A percentile compares a stretch with the other conserved stretches of the same genome.
Conservation (phyloP, 768 basidiomycete genomes). For the Boletus speciosus region DNA sequence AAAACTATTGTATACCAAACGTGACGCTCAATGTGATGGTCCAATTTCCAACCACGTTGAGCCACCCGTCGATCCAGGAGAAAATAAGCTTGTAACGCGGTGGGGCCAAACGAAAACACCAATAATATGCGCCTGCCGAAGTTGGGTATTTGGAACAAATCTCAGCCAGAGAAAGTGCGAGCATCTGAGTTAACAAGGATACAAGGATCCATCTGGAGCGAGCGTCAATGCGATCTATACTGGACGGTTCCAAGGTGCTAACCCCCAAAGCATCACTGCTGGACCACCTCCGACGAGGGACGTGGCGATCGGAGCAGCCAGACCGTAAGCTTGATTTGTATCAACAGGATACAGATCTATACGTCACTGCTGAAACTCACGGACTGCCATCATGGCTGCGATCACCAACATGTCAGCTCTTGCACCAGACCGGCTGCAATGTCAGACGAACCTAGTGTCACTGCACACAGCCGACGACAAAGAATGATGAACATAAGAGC, state of each 20-base stretch:
- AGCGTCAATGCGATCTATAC: not conserved
- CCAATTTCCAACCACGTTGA: slow-evolving; percentile 67
- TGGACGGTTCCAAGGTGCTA: not conserved
- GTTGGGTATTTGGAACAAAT: slow-evolving; percentile 61
- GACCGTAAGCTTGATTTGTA: slow-evolving; percentile 44
- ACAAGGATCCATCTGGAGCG: slow-evolving; percentile 47
- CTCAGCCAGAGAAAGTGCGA: slow-evolving; percentile 55
- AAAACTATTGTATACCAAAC: slow-evolving; percentile 40
- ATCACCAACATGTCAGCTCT: slow-evolving; percentile 1
- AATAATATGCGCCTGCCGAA: slow-evolving; percentile 62
- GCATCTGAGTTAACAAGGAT: slow-evolving; percentile 43
- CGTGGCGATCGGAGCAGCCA: slow-evolving; percentile 56
- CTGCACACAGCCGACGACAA: slow-evolving; percentile 22
- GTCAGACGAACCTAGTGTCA: slow-evolving; percentile 43
- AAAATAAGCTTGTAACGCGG: slow-evolving; percentile 47
- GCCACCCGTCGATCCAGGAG: slow-evolving; percentile 69
- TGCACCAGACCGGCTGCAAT: not conserved
- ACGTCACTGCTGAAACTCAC: slow-evolving; percentile 36
- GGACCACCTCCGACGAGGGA: slow-evolving; percentile 54
- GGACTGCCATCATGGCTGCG: slow-evolving; percentile 59
- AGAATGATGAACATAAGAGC: not conserved
- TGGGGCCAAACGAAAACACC: slow-evolving; percentile 59
- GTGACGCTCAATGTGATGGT: slow-evolving; percentile 63
- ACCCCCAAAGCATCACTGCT: slow-evolving; percentile 60
- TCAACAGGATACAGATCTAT: not conserved